A percentile compares a stretch with the other conserved stretches of the same genome.
Evolutionary conservation across 495 filamentous ascomycete species (phyloP).

Genomic region (Jackrogersella multiformis): DNA sequence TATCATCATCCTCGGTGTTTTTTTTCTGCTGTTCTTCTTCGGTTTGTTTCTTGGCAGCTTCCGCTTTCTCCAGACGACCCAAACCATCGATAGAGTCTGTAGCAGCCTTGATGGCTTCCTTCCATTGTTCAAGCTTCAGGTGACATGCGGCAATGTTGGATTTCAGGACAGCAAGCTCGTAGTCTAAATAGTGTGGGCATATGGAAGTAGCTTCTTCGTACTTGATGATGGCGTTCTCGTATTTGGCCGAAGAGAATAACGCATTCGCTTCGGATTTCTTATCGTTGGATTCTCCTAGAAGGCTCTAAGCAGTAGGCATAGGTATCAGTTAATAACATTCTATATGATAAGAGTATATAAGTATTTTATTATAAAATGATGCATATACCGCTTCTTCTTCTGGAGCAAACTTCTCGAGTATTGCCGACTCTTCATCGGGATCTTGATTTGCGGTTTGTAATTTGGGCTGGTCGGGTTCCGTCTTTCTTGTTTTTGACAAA

Average conservation of each 20-base stretch:
- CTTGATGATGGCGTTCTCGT: constrained; percentile 84
- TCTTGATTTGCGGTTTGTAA: constrained; percentile 8
- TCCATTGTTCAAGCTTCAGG: constrained; percentile 87
- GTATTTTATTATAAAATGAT: constrained; percentile 8
- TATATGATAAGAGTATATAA: neutral
- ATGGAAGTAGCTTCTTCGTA: constrained; percentile 86
- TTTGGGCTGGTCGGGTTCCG: constrained; percentile 7
- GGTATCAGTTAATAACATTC: constrained; percentile 19
- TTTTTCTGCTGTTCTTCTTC: constrained; percentile 47
- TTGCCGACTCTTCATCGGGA: constrained; percentile 35
- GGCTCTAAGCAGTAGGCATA: constrained; percentile 55
- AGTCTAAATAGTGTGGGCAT: constrained; percentile 89
- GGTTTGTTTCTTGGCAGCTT: constrained; percentile 24
- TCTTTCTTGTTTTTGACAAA: neutral
- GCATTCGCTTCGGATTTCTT: constrained; percentile 82
- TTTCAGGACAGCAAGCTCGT: constrained; percentile 85
- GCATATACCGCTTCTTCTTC: constrained; percentile 77
- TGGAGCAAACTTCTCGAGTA: constrained; percentile 60
- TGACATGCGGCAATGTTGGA: constrained; percentile 93
- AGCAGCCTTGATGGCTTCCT: constrained; percentile 78
- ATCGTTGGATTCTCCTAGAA: constrained; percentile 75
- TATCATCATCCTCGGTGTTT: constrained; percentile 67
- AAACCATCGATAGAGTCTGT: constrained; percentile 76
- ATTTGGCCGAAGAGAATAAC: constrained; percentile 75
- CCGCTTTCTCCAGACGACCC: constrained; percentile 61